phyloP scores from a whole-genome alignment of 208 protist species.

The Trypanosoma platydactyli region DNA sequence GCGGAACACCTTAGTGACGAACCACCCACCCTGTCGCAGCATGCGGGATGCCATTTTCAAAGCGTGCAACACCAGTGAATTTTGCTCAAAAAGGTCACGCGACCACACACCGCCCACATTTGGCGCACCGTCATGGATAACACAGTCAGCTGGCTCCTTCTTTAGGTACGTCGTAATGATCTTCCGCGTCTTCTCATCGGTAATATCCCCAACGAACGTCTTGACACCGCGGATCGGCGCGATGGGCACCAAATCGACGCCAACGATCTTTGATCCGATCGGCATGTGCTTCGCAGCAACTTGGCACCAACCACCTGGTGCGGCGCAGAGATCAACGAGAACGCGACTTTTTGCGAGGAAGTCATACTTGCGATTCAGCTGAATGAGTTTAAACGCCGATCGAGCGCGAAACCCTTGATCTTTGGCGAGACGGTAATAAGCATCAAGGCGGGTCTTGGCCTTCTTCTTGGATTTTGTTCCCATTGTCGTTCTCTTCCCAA shows the following conservation, averaged over 20 bases:
- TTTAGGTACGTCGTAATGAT: constrained; percentile 95
- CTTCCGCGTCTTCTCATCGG: constrained; percentile 95
- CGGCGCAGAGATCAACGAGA: constrained; percentile 97
- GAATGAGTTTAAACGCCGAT: constrained; percentile 99
- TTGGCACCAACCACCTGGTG: constrained; percentile 97
- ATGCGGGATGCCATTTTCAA: constrained; percentile 97
- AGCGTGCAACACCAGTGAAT: constrained; percentile 94
- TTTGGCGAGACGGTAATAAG: constrained; percentile 99
- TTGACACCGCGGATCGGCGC: constrained; percentile 96
- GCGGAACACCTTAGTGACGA: constrained; percentile 99
- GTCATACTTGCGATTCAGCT: constrained; percentile 99
- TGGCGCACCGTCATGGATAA: constrained; percentile 99
- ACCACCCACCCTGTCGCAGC: constrained; percentile 91
- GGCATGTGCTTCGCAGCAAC: constrained; percentile 97
- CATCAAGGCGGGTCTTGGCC: constrained; percentile 91
- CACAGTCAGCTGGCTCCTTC: constrained; percentile 91
- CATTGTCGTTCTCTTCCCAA: constrained; percentile 35
- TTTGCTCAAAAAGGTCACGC: constrained; percentile 98
- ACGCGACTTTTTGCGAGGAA: constrained; percentile 94
- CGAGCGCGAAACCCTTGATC: constrained; percentile 98
- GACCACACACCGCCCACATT: constrained; percentile 99
- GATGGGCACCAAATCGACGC: constrained; percentile 98
- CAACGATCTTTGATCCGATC: constrained; percentile 94
- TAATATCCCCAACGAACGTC: constrained; percentile 98
- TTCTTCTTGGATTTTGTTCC: constrained; percentile 93